Evolutionary conservation across 768 basidiomycete genomes (phyloP).

Genomic region (Serendipita vermifera): DNA sequence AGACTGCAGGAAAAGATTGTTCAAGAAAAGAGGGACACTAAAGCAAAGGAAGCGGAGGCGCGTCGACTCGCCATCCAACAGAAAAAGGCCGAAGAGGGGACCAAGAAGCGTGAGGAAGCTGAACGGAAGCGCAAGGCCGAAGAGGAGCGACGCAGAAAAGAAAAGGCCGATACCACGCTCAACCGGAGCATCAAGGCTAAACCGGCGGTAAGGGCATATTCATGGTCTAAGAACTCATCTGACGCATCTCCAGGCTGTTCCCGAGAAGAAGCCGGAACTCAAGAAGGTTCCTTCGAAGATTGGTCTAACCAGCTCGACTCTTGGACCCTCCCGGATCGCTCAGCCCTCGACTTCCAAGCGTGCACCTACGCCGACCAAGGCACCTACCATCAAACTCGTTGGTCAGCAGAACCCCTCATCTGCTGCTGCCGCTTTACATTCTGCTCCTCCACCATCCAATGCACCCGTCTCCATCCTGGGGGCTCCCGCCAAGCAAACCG

Average conservation of each 20-base stretch:
- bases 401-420: background rate
- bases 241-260: constrained; percentile 57
- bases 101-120: constrained; percentile 44
- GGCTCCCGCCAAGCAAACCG: background rate
- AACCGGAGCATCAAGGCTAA: constrained; percentile 45
- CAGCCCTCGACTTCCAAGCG: constrained; percentile 18
- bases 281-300: constrained; percentile 39
- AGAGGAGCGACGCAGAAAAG: constrained; percentile 63
- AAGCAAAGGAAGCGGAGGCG: constrained; percentile 70
- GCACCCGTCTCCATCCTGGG: constrained; percentile 9
- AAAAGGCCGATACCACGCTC: constrained; percentile 63
- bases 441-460: constrained; percentile 9
- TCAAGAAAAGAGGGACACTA: constrained; percentile 59
- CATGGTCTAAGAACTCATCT: constrained; percentile 37
- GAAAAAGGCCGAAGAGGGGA: constrained; percentile 71
- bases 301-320: background rate
- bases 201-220: constrained; percentile 33
- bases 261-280: constrained; percentile 41
- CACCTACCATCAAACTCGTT: constrained; percentile 7
- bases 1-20: constrained; percentile 71
- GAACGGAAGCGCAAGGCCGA: constrained; percentile 65
- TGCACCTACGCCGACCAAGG: constrained; percentile 17
- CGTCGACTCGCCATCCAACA: constrained; percentile 56
- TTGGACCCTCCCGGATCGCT: constrained; percentile 20
- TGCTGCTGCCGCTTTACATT: constrained; percentile 1